These are phyloP conservation scores for Phlebopus sp. DNA, from an alignment of 1,284 basidiomycete species.

Conservation along the genomic window DNA sequence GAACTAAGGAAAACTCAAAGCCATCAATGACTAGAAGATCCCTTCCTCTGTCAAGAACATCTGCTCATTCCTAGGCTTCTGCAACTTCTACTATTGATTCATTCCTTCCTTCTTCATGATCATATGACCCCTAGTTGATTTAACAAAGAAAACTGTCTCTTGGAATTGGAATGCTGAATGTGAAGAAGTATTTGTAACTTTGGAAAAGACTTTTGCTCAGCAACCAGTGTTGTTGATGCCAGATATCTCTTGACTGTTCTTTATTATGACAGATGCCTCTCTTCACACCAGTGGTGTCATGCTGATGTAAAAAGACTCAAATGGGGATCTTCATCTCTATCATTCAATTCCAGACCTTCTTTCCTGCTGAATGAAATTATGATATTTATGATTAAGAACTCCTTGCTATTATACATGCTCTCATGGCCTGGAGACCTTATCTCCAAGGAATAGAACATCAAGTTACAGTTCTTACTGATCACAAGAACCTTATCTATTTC, in stretches of 20 bases:
- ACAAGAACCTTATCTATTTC: no score
- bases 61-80: no score
- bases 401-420: constrained; percentile 38
- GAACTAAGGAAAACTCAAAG: no score
- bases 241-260: neutral
- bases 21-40: no score
- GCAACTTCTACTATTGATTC: no score
- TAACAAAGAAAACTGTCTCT: no score
- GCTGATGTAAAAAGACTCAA: no score
- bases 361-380: constrained; percentile 38
- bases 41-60: no score
- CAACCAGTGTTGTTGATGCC: neutral
- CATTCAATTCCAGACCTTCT: constrained; percentile 30
- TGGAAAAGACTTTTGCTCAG: neutral
- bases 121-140: no score
- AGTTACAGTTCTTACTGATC: no score
- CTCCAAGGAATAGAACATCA: no score
- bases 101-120: no score
- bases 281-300: constrained; percentile 15
- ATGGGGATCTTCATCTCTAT: constrained; percentile 29
- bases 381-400: constrained; percentile 48
- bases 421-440: constrained; percentile 41
- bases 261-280: constrained; percentile 13
- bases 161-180: neutral
- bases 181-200: neutral